Base-by-base conservation (phyloP, 352 stramenopile genomes). In the Phytophthora sojae region DNA sequence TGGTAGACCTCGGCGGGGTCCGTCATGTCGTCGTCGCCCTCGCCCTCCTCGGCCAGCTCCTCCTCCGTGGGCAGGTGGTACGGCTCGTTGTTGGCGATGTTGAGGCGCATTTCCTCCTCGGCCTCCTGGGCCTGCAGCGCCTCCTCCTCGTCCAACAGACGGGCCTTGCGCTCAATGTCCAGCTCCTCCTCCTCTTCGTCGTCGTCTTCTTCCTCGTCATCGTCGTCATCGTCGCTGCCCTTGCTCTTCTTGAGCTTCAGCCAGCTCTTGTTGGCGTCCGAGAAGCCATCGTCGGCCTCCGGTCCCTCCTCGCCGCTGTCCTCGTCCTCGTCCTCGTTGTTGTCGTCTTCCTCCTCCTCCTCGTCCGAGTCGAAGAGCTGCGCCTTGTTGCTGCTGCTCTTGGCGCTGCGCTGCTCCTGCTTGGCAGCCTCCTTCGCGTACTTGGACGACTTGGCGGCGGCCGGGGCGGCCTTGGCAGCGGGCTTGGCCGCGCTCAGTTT, bases 1-100 rank as follows among this genome's bases (percentile, higher is more conserved):
- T 98, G 90, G 73, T 98, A 96, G 57, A 98, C 79, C 50, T 96
- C 89, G 6, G 91, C 81, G 0, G 92, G 90, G 75, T 96, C 89
- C 9, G 82, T 80, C 54, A 81, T 89, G 56, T 74, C 75, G 25
- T 76, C 73, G 37, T 76, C 73, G 3, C 79, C 89, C 21, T 92
- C 84, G 23, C 32, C 75, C 45, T 79, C 71, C 7, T 81, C 87
- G 6, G 84, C 79, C 52, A 94, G 69, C 69, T 95, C 89, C 45
- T 94, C 85, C 29, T 94, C 87, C 9, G 91, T 89, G 42, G 91
- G 87, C 57, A 94, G 66, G 65, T 94, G 86, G 67, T 91, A 95
- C 61, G 82, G 76, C 71, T 95, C 88, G 62, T 96, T 96, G 70
- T 89, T 93, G 47, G 79, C 81, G 54, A 96, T 91, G 77, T 96